Base-by-base conservation (phyloP, 495 filamentous ascomycete species). In the Penicillium ochrochloron region DNA sequence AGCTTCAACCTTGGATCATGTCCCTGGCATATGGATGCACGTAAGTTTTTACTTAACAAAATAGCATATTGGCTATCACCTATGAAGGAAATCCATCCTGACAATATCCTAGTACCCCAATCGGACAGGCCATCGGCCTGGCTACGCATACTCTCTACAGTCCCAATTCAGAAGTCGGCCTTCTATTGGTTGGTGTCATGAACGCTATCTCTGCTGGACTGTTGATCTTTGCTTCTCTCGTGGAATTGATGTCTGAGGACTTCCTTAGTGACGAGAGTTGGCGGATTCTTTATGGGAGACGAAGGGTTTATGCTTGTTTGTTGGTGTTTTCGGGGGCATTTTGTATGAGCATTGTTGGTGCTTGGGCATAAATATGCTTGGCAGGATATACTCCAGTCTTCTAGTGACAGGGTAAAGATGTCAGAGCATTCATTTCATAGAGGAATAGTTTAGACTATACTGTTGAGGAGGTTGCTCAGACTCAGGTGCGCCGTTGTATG, bases 341-440 rank as follows among this genome's bases (percentile, higher is more conserved):
- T 37, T 81, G 92, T 60, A 96, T 96, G 93, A 88, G 91, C 48
- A 73, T 91, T 25, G 92, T 96, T 0, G 93, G 93, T 2, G 92
- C 91, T 23, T 94, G 91, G 85, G 92, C 92, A 25, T 94, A 67
- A 70, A 15, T 27, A 27, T 27, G 25, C 25, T 27, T 27, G 25
- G 25, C 2, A 27, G 25, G 25, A 27, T 27, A 27, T n/a, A 27
- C 17, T 14, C 37, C 19, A 31, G 19, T 4, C 5, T 21, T 25
- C 35, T 42, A 11, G 31, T 11, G 21, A 0, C 5, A n/a, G 6
- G 10, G 27, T 42, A 39, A 44, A 6, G 55, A 27, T 50, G 1
- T 27, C 0, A 6, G 1, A 27, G n/a, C 12, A 6, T 0, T 5
- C 14, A 15, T 3, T 50, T 14, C 14, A 4, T n/a, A 8, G 14